phyloP scores from a whole-genome alignment of 768 basidiomycete species.

The Lactifluus pinguis region DNA sequence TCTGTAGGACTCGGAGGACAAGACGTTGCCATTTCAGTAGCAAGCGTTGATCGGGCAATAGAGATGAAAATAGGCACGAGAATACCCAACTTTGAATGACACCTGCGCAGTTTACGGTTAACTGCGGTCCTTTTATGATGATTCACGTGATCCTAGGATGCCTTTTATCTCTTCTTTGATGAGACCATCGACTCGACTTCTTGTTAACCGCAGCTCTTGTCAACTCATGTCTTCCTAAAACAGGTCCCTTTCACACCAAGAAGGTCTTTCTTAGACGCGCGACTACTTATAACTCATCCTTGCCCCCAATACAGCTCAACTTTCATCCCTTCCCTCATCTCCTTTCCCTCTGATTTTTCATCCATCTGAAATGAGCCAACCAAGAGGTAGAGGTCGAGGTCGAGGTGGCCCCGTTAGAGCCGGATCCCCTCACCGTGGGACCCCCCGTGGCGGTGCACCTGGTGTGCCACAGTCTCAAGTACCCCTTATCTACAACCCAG shows the following conservation, averaged over 20 bases:
- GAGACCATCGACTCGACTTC: too few species aligned
- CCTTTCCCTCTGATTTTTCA: neutral
- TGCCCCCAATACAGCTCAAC: neutral
- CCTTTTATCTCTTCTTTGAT: too few species aligned
- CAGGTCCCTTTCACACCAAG: neutral
- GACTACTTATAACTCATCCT: neutral
- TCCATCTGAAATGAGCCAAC: conserved; percentile 6
- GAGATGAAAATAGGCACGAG: conserved; percentile 41
- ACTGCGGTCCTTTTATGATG: too few species aligned
- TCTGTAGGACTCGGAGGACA: conserved; percentile 84
- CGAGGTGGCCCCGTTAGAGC: conserved; percentile 15
- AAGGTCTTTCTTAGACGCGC: neutral
- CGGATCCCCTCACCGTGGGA: neutral
- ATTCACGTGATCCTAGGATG: too few species aligned
- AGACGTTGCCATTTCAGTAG: conserved; percentile 71
- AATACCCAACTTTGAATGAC: conserved; percentile 24
- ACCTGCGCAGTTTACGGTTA: too few species aligned
- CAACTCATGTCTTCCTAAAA: neutral
- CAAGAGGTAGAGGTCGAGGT: conserved; percentile 6
- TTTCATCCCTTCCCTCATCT: neutral
- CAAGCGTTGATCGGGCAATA: conserved; percentile 57
- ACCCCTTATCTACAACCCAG: conserved; percentile 14
- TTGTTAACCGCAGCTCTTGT: too few species aligned
- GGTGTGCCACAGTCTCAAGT: neutral
- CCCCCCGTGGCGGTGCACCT: conserved; percentile 19